Base-by-base conservation (phyloP, 768 basidiomycete genomes). In the Russula olivacea region DNA sequence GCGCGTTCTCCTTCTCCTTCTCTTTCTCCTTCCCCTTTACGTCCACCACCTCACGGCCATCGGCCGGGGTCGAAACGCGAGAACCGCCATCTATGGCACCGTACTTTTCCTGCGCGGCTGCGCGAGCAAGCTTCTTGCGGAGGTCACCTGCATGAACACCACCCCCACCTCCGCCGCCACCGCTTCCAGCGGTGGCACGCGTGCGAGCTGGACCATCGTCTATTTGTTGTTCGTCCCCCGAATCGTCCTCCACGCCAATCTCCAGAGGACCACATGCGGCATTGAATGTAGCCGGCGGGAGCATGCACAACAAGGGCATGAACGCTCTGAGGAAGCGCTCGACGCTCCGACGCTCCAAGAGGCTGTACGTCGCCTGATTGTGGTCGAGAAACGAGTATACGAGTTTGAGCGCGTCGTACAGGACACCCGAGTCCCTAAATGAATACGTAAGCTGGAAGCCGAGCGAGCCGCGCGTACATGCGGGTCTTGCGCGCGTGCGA, bases 341-440 rank as follows among this genome's bases (percentile, higher is more conserved):
- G 47, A 98, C 85, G 34, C 82, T 79, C 50, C 89, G 84, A 50
- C 93, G 84, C 76, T 98, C 96, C 56, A 80, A 78, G 2, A 80
- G 74, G 63, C 85, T 88, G 74, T 91, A 91, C 61, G 83, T 82
- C 17, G 81, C 83, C 68, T 86, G 85, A 52, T 89, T 88, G 71
- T 89, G 91, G 69, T 98, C 96, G 68, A 99, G 80, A 78, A 91
- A 98, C 15, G 87, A 86, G 72, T 91, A 89, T 64, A 95, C 83
- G 75, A 99, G 81, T 78, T 93, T 93, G 72, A 96, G 81, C 30
- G 86, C 82, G 74, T 99, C 97, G 66, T 90, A 87, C 69, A 99
- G 75, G 48, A 96, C 88, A 21, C 82, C 81, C 9, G 81, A 83
- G 72, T 98, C 92, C 58, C 82, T 76, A 73, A 98, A 85, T 40